Evolutionary conservation across 495 filamentous ascomycete species (phyloP), one percentile per base, ranked within the genome.

Genomic region (Aspergillus panamensis): DNA sequence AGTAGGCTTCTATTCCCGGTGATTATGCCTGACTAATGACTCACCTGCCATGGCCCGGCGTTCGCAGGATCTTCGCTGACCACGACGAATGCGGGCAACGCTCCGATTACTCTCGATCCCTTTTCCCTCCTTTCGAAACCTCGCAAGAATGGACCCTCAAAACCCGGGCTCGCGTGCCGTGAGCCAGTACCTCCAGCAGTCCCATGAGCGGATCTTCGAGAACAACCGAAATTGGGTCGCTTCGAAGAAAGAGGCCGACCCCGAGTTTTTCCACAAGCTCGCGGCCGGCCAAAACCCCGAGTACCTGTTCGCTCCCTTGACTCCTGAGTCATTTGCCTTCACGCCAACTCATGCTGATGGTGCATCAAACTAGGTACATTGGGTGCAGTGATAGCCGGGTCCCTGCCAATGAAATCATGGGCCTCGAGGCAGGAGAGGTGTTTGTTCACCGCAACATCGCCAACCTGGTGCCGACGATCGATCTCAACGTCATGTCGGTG

Each of bases 361-460:
- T 25, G 25, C 5, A 25, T 25, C 5, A 30, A 17, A 30, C 49
- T 54, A 73, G 70, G 25, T 90, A 85, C 78, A 80, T 96, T 55
- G 91, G 91, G 58, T 96, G 91, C 77, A 85, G 87, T 61, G 91
- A 96, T 75, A 87, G 84, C 51, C 88, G 91, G 51, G 83, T 87
- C 60, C 91, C 91, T 10, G 91, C 92, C 66, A 94, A 90, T 25
- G 90, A 88, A 43, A 80, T 96, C 66, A 82, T 91, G 47, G 84
- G 86, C 61, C 81, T 91, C 37, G 80, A 91, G 59, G 90, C 91
- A 3, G 91, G 91, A 62, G 89, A 96, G 62, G 85, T 94, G 57
- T 96, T 96, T 68, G 86, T 89, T 40, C 91, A 94, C 77, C 89
- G 91, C 72, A 95, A 95, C 80, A 92, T 96, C 71, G 91, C 91